phyloP scores from a whole-genome alignment of 169 alveolate genomes.

The Neospora caninum region DNA sequence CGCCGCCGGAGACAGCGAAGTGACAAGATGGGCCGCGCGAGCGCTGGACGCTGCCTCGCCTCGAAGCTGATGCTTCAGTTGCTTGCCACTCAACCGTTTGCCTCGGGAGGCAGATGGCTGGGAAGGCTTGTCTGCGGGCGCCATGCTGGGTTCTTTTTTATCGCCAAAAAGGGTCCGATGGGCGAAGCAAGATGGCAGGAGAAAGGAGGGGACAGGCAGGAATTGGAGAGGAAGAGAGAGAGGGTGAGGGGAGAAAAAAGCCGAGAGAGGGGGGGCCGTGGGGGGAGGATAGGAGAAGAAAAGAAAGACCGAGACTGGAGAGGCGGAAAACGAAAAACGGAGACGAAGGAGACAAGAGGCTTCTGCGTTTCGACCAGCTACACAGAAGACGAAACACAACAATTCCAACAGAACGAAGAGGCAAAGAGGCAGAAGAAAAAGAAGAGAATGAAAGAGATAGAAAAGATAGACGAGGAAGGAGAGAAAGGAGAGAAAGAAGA shows the following conservation, averaged over 20 bases:
- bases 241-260: neutral
- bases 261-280: neutral
- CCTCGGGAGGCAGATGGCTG: neutral
- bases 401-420: too few relatives aligned
- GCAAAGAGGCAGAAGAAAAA: neutral
- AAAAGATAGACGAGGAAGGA: too few relatives aligned
- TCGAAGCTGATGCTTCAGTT: conserved; percentile 6
- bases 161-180: too few relatives aligned
- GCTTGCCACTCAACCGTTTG: neutral
- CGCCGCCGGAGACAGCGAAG: neutral
- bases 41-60: conserved; percentile 17
- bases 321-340: neutral
- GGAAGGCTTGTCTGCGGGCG: neutral
- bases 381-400: too few relatives aligned
- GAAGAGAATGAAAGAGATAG: neutral
- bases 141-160: neutral
- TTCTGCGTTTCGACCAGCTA: too few relatives aligned
- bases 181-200: neutral
- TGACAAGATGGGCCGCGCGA: neutral
- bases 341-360: neutral
- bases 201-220: neutral
- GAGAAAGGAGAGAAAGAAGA: neutral
- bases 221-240: neutral
- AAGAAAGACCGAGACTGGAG: neutral
- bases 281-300: neutral